Base-by-base conservation (phyloP, 1,284 basidiomycete genomes). In the Apiotrichum brassicae region DNA sequence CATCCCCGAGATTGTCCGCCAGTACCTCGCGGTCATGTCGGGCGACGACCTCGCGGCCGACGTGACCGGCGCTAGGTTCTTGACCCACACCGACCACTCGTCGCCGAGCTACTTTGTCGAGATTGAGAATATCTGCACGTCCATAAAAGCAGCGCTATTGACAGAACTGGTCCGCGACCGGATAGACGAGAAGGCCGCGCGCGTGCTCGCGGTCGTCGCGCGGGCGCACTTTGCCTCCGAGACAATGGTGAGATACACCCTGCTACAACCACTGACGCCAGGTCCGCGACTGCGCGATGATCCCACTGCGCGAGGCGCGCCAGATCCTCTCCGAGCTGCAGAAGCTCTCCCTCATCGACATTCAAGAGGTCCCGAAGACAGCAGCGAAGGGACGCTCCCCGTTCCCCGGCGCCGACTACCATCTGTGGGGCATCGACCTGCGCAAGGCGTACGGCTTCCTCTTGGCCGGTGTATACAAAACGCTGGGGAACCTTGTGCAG, bases 181-280 rank as follows among this genome's bases (percentile, higher is more conserved):
- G 58, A 84, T 92, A 65, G 92, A 92, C n/a, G 78, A 83, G 16
- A 82, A 84, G 37, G 92, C 87, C 13, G 84, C 92, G 3, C 79
- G 93, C 32, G 84, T 97, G 46, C 75, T 97, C 54, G 80, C 86
- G 44, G 77, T 97, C 19, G 73, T 98, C 25, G 72, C 88, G 43
- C 82, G 86, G 48, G 84, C 84, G n/a, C 90, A 89, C n/a, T 95
- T 95, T 73, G 84, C 94, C 76, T 89, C 93, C 56, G 94, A 97
- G 72, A 93, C 94, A 67, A 89, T 92, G 76, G 89, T 88, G 51
- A 51, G 80, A 12, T 25, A 26, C 40, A 24, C 4, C 26, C 28
- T 19, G 25, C 22, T 43, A 30, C 20, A 50, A 19, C 14, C 22
- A 25, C 43, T 43, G 35, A 35, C 45, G 14, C 3, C 59, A 94